Evolutionary conservation across 202 grass and related monocot species (phyloP).

Genomic region (Saccharum hybrid): DNA sequence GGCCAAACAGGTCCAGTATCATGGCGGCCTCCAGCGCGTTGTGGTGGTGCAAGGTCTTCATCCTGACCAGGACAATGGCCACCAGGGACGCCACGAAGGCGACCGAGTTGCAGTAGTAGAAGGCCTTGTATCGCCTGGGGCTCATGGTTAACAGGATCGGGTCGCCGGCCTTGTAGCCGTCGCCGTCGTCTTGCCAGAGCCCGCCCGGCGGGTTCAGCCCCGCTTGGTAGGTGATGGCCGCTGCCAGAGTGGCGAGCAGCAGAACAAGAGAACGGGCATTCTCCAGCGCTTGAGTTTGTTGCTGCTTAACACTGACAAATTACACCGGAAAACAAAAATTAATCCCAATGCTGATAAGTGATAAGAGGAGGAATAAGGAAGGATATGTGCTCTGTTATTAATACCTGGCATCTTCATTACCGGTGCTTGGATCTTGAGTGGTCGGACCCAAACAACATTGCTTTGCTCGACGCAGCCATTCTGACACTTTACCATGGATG

Average conservation of each 20-base stretch:
- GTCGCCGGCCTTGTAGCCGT: not conserved
- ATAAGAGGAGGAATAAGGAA: not conserved
- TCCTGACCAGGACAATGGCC: not conserved
- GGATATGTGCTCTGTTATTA: not conserved
- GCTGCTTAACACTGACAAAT: not conserved
- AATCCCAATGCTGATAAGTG: not conserved
- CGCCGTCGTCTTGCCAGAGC: not conserved
- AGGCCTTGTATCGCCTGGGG: not conserved
- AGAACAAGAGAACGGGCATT: not conserved
- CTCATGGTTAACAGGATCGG: not conserved
- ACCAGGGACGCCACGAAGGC: not conserved
- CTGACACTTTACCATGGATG: not conserved
- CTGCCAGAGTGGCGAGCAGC: not conserved
- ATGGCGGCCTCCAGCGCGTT: not conserved
- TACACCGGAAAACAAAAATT: not conserved
- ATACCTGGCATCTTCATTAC: not conserved
- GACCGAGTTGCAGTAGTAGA: slow-evolving; percentile 7
- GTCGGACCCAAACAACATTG: not conserved
- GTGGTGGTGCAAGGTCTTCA: not conserved
- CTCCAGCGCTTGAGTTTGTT: not conserved
- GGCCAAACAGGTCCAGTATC: not conserved
- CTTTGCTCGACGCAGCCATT: not conserved
- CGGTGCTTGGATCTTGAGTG: not conserved
- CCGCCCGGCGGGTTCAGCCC: not conserved
- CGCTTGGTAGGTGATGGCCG: slow-evolving; percentile 5